A percentile compares a stretch with the other conserved stretches of the same genome.
phyloP scores from a whole-genome alignment of 2,329 filamentous ascomycete species.

The Aaosphaeria arxii region DNA sequence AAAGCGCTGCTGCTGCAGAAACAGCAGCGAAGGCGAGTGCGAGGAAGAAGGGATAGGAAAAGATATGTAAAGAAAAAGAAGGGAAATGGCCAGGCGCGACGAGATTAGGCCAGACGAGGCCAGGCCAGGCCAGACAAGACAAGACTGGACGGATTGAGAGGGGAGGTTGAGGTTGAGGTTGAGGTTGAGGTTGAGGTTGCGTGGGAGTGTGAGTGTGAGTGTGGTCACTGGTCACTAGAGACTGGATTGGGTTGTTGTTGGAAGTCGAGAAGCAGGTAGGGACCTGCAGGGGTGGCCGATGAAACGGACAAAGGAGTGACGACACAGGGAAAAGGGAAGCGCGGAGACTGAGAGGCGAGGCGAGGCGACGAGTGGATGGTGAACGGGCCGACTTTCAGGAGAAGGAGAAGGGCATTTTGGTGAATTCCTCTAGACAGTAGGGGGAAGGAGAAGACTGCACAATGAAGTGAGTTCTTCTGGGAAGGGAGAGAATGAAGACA shows the following conservation, averaged over 20 bases:
- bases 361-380: background rate
- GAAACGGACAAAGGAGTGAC: constrained; percentile 33
- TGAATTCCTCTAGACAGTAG: too few relatives aligned
- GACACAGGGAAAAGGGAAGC: constrained; percentile 15
- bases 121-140: too few relatives aligned
- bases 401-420: too few relatives aligned
- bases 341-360: constrained; percentile 8
- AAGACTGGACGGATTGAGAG: too few relatives aligned
- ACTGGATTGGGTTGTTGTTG: background rate
- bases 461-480: background rate
- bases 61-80: too few relatives aligned
- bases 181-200: background rate
- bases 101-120: too few relatives aligned
- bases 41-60: too few relatives aligned
- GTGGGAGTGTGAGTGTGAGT: background rate
- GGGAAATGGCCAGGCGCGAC: too few relatives aligned
- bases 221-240: background rate
- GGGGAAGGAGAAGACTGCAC: background rate
- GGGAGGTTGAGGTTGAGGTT: too few relatives aligned
- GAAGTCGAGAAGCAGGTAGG: background rate
- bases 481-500: background rate
- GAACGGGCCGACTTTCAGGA: too few relatives aligned
- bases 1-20: too few relatives aligned
- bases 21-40: too few relatives aligned
- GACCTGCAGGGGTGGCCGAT: constrained; percentile 3